Percentiles rank a stretch among this genome's conserved stretches.
These are phyloP conservation scores for Fusarium tupiense DNA, from an alignment of 2,329 filamentous ascomycete genomes.

Conservation along the genomic window DNA sequence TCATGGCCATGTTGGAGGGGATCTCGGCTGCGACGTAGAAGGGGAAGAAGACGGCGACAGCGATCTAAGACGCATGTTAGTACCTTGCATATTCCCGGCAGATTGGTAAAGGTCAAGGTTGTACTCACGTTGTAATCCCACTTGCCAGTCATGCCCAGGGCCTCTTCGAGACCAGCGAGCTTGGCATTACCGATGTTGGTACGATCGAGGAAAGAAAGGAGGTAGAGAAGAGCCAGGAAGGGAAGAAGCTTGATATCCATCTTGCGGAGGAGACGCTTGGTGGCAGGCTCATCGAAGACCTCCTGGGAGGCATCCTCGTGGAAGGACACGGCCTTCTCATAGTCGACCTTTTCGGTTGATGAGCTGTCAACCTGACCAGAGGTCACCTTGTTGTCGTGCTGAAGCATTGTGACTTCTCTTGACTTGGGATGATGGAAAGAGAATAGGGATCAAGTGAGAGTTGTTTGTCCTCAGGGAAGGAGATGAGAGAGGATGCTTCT, in stretches of 20 bases:
- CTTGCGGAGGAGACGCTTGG: conserved; percentile 62
- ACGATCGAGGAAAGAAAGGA: conserved; percentile 61
- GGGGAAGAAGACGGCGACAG: conserved; percentile 62
- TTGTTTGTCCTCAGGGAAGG: conserved; percentile 21
- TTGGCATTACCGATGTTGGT: conserved; percentile 65
- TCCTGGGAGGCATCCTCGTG: conserved; percentile 38
- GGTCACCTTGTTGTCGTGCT: conserved; percentile 22
- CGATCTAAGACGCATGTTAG: conserved; percentile 44
- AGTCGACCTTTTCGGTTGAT: conserved; percentile 43
- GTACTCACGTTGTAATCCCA: conserved; percentile 48
- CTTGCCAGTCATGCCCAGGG: conserved; percentile 46
- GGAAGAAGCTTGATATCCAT: conserved; percentile 66
- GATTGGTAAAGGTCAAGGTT: not conserved
- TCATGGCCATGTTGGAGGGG: conserved; percentile 67
- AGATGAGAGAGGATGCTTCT: conserved; percentile 37
- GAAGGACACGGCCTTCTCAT: conserved; percentile 40
- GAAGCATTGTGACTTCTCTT: conserved; percentile 32
- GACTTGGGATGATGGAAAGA: not conserved
- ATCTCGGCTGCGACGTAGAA: conserved; percentile 64
- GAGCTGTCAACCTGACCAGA: conserved; percentile 34
- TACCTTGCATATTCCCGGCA: not conserved
- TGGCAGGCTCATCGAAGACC: conserved; percentile 50
- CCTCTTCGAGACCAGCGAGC: conserved; percentile 61
- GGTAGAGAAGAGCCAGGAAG: conserved; percentile 67
- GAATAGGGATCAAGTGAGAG: not conserved